A percentile compares a stretch with the other conserved stretches of the same genome.
Conservation (phyloP, 345 rosid species). For the Noccaea caerulescens region DNA sequence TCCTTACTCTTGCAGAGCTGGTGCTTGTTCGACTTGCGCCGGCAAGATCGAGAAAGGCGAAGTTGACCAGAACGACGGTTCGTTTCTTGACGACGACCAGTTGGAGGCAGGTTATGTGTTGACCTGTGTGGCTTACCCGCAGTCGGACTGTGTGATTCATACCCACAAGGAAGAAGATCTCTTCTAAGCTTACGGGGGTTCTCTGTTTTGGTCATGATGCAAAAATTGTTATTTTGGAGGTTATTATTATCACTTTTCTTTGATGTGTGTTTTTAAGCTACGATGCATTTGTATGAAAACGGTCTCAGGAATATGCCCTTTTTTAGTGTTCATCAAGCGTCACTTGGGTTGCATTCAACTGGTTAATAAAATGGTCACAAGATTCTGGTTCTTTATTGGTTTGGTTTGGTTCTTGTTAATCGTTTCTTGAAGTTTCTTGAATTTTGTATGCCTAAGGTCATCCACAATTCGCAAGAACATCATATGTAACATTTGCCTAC, state of each 20-base stretch:
- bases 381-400: too few relatives aligned
- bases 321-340: conserved; percentile 22
- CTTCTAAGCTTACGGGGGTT: conserved; percentile 36
- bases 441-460: too few relatives aligned
- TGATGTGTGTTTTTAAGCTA: conserved; percentile 21
- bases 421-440: too few relatives aligned
- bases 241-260: conserved; percentile 18
- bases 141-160: conserved; percentile 79
- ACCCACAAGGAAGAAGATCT: conserved; percentile 85
- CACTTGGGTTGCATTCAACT: conserved; percentile 1
- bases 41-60: conserved; percentile 67
- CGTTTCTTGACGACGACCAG: conserved; percentile 73
- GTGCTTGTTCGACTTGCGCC: conserved; percentile 87
- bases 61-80: conserved; percentile 83
- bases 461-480: too few relatives aligned
- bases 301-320: conserved; percentile 25
- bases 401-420: too few relatives aligned
- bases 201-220: conserved; percentile 29
- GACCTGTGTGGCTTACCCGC: conserved; percentile 78
- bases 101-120: conserved; percentile 62
- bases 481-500: too few relatives aligned
- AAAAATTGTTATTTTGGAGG: conserved; percentile 25
- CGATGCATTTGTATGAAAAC: conserved; percentile 36
- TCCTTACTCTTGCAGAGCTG: conserved; percentile 90
- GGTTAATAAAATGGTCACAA: conserved; percentile 31